Percentiles rank a stretch among this genome's conserved stretches.
These are phyloP conservation scores for Colletotrichum sp. DNA, from an alignment of 2,329 filamentous ascomycete genomes.

Conservation along the genomic window DNA sequence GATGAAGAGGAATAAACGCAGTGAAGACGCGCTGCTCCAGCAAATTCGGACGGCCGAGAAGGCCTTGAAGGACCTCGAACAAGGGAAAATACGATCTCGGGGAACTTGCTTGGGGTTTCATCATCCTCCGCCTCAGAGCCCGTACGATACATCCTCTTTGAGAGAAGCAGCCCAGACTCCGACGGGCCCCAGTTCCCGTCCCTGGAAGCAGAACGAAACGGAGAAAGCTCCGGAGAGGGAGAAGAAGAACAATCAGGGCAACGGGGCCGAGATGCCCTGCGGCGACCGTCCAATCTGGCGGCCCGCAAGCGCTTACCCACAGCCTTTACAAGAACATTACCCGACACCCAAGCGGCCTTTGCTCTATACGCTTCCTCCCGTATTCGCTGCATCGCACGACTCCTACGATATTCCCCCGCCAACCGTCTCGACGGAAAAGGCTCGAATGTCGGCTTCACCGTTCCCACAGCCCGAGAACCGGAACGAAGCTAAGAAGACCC, in stretches of 20 bases:
- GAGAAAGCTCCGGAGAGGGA: no score
- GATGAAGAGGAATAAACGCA: background rate
- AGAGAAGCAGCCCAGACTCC: background rate
- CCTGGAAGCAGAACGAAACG: no score
- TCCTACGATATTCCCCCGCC: background rate
- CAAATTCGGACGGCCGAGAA: accelerated
- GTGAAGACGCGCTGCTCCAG: background rate
- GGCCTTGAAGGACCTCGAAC: background rate
- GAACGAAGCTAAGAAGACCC: background rate
- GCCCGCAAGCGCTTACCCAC: no score
- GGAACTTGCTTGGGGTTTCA: accelerated
- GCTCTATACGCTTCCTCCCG: no score
- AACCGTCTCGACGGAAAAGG: background rate
- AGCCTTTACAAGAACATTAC: no score
- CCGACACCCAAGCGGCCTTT: no score
- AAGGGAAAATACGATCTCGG: no score
- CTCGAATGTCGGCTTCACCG: background rate
- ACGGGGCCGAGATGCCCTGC: no score
- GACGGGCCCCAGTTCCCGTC: background rate
- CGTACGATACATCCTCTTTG: background rate
- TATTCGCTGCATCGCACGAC: no score
- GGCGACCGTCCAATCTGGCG: no score
- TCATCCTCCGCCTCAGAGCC: background rate
- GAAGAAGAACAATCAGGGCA: no score
- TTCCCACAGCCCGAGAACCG: background rate